Conservation (phyloP, 1,284 basidiomycete genomes). For the Phlebopus sp. region DNA sequence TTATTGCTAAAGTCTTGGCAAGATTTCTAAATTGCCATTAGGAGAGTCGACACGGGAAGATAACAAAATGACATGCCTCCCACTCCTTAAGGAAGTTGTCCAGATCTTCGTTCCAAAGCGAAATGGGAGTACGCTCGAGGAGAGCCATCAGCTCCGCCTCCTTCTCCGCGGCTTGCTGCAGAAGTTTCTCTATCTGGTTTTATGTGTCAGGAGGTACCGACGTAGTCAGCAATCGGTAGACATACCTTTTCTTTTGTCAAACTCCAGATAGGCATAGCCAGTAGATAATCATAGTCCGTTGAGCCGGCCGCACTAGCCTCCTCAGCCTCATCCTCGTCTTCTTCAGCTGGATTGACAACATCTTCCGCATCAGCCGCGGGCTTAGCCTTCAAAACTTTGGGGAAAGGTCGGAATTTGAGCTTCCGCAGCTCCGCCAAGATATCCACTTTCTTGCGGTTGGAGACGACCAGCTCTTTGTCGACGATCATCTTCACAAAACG, state of each 20-base stretch:
- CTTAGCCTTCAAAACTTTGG: slow-evolving; percentile 71
- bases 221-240: background rate
- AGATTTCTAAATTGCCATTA: slow-evolving; percentile 43
- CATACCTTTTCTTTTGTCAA: slow-evolving; percentile 90
- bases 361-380: slow-evolving; percentile 71
- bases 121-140: slow-evolving; percentile 76
- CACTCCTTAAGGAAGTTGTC: slow-evolving; percentile 83
- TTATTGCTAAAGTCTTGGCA: slow-evolving; percentile 62
- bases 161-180: slow-evolving; percentile 79
- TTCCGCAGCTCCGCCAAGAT: slow-evolving; percentile 85
- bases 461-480: slow-evolving; percentile 81
- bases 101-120: slow-evolving; percentile 91
- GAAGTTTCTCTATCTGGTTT: slow-evolving; percentile 79
- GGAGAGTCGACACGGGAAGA: background rate
- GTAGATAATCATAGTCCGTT: slow-evolving; percentile 90
- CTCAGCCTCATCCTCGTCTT: slow-evolving; percentile 56
- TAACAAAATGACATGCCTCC: slow-evolving; percentile 55
- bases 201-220: slow-evolving; percentile 8
- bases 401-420: slow-evolving; percentile 87
- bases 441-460: slow-evolving; percentile 88
- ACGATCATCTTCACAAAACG: slow-evolving; percentile 98
- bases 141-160: slow-evolving; percentile 81
- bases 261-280: slow-evolving; percentile 95
- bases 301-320: slow-evolving; percentile 41
- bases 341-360: slow-evolving; percentile 59